Percentiles rank a stretch among this genome's conserved stretches.
phyloP scores from a whole-genome alignment of 169 alveolate genomes.

The Cryptosporidium tyzzeri region DNA sequence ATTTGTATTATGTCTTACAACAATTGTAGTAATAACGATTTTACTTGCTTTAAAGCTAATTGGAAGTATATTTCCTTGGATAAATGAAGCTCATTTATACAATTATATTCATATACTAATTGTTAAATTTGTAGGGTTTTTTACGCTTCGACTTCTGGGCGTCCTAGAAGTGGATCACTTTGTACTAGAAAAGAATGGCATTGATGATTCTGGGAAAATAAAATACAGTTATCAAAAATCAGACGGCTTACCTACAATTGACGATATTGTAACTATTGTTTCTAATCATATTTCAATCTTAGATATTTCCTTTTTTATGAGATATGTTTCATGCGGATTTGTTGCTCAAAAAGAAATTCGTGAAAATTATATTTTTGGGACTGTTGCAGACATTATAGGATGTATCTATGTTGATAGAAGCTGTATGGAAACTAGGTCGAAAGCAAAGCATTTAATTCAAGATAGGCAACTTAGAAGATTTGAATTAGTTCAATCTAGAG shows the following conservation, averaged over 20 bases:
- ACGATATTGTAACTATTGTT: constrained; percentile 36
- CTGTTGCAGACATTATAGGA: constrained; percentile 54
- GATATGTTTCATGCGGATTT: constrained; percentile 47
- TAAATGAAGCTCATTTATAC: background rate
- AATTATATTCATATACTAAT: constrained; percentile 27
- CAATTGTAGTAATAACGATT: background rate
- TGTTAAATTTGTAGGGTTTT: constrained; percentile 27
- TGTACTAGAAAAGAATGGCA: background rate
- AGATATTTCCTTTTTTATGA: constrained; percentile 52
- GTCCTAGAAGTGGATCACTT: constrained; percentile 8
- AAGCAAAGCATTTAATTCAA: constrained; percentile 20
- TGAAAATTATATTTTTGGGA: constrained; percentile 24
- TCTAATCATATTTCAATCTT: constrained; percentile 70
- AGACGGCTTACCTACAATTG: background rate
- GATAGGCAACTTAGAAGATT: constrained; percentile 24
- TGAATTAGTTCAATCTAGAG: constrained; percentile 9
- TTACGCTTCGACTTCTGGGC: constrained; percentile 22
- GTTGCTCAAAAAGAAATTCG: constrained; percentile 68
- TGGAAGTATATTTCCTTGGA: constrained; percentile 6
- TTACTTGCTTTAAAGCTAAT: constrained; percentile 26
- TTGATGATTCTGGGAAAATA: background rate
- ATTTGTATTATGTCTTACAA: background rate
- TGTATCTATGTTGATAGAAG: constrained; percentile 70
- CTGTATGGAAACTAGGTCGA: constrained; percentile 45
- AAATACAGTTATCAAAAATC: constrained; percentile 2